These are phyloP conservation scores for Mycocentrospora acerina DNA, from an alignment of 2,329 filamentous ascomycete species.

Conservation along the genomic window DNA sequence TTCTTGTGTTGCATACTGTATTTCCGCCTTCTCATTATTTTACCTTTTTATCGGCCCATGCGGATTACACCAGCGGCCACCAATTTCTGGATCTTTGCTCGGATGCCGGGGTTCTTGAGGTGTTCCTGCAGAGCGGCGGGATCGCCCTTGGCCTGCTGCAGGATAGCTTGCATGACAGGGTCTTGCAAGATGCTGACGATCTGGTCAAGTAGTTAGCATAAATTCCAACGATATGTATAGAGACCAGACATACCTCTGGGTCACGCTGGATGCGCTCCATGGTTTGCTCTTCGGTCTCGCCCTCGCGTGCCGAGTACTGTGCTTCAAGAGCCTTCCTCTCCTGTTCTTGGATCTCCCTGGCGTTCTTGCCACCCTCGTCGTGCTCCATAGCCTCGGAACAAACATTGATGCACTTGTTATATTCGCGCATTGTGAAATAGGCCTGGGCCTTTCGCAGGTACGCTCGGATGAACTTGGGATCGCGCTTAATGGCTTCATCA, in stretches of 20 bases:
- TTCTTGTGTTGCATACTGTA: background rate
- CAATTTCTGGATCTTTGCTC: conserved; percentile 90
- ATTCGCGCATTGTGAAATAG: conserved; percentile 96
- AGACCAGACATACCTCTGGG: conserved; percentile 70
- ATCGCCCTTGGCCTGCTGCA: conserved; percentile 94
- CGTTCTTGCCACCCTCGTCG: conserved; percentile 77
- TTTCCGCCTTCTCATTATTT: background rate
- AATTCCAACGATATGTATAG: background rate
- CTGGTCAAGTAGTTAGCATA: conserved; percentile 44
- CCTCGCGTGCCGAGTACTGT: conserved; percentile 88
- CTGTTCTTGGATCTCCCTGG: conserved; percentile 89
- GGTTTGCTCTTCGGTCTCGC: conserved; percentile 95
- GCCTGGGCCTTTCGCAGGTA: conserved; percentile 97
- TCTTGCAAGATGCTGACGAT: conserved; percentile 92
- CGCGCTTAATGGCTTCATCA: conserved; percentile 84
- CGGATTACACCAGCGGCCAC: conserved; percentile 91
- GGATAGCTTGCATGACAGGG: conserved; percentile 95
- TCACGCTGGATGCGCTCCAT: conserved; percentile 87
- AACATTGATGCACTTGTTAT: conserved; percentile 89
- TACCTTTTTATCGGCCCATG: conserved; percentile 56
- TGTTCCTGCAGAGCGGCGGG: conserved; percentile 93
- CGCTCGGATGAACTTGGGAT: conserved; percentile 88
- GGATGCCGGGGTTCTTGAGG: conserved; percentile 88
- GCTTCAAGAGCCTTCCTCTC: conserved; percentile 88
- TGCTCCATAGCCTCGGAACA: conserved; percentile 78